A percentile compares a stretch with the other conserved stretches of the same genome.
phyloP scores from a whole-genome alignment of 2,329 filamentous ascomycete genomes.

The Zymoseptoria ardabiliae region DNA sequence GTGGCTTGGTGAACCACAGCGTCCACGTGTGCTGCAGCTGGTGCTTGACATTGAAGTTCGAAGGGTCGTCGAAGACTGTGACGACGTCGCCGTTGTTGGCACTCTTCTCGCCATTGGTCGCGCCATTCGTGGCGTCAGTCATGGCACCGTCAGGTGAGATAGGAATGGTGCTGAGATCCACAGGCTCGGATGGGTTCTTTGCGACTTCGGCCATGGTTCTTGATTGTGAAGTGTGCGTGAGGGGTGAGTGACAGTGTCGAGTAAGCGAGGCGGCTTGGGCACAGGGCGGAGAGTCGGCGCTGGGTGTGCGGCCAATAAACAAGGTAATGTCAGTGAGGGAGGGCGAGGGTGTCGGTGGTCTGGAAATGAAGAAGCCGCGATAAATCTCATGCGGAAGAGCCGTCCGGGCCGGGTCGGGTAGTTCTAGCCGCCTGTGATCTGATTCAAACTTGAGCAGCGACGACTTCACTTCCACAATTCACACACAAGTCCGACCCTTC shows the following conservation, averaged over 20 bases:
- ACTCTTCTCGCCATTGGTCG: conserved; percentile 35
- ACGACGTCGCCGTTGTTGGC: conserved; percentile 54
- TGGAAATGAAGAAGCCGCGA: background rate
- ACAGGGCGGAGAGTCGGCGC: background rate
- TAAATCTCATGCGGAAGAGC: background rate
- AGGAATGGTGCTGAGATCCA: conserved; percentile 49
- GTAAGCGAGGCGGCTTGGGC: background rate
- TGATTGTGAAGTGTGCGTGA: conserved; percentile 1
- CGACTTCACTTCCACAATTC: background rate
- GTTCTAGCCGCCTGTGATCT: background rate
- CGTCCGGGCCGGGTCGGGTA: background rate
- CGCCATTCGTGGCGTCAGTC: conserved; percentile 41
- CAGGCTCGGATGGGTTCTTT: conserved; percentile 30
- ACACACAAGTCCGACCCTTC: background rate
- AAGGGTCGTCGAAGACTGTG: conserved; percentile 95
- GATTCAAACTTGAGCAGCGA: background rate
- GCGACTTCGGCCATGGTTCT: conserved; percentile 29
- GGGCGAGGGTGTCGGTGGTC: background rate
- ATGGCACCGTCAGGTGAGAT: conserved; percentile 45
- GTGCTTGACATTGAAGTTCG: conserved; percentile 99
- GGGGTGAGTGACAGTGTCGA: background rate
- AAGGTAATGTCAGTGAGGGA: background rate
- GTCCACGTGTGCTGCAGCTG: conserved; percentile 97
- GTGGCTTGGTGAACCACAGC: conserved; percentile 98
- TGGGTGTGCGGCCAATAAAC: conserved; percentile 7